A percentile compares a stretch with the other conserved stretches of the same genome.
Evolutionary conservation across 2,329 filamentous ascomycete genomes (phyloP).

Genomic region (Macroventuria anomochaeta): DNA sequence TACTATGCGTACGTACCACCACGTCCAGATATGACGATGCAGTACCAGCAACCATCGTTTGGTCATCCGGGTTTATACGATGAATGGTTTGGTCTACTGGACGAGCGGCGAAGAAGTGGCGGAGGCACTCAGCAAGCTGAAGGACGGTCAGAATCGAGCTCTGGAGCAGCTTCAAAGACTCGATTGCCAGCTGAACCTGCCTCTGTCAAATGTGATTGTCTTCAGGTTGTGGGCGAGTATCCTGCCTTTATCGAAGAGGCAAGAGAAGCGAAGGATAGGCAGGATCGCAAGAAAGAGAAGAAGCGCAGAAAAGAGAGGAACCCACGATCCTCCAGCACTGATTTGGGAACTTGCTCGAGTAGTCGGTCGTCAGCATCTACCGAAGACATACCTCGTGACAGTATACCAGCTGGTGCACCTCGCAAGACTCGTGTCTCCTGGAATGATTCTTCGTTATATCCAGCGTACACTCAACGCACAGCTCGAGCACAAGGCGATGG

Average conservation of each 20-base stretch:
- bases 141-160: neutral
- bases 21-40: neutral
- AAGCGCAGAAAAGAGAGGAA: neutral
- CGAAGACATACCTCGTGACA: neutral
- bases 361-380: neutral
- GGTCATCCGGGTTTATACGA: neutral
- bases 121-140: neutral
- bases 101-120: no score
- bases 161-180: neutral
- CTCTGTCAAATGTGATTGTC: conserved; percentile 22
- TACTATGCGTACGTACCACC: neutral
- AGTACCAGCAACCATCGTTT: neutral
- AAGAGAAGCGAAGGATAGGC: neutral
- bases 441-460: neutral
- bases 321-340: neutral
- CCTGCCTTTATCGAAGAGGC: conserved; percentile 25
- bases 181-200: neutral
- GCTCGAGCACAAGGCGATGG: neutral
- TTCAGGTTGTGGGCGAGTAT: conserved; percentile 32
- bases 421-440: neutral
- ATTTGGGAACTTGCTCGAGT: neutral
- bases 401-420: neutral
- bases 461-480: neutral
- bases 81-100: neutral
- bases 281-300: neutral